phyloP scores from a whole-genome alignment of 805 yeast genomes.

The Pichia scutulata region DNA sequence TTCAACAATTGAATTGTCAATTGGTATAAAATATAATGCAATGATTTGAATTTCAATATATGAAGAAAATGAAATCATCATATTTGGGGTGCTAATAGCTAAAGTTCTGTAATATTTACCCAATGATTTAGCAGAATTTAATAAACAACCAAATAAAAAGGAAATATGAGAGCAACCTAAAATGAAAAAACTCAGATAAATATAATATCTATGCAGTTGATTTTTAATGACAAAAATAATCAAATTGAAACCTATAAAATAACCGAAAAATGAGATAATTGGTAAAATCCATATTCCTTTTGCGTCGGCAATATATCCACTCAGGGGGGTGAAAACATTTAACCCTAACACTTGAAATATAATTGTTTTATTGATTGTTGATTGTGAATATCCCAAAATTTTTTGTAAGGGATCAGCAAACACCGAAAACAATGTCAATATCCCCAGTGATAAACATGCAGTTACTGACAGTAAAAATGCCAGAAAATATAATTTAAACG shows the following conservation, averaged over 20 bases:
- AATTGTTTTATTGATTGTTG: conserved; percentile 61
- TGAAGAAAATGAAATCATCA: conserved; percentile 29
- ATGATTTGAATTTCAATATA: conserved; percentile 24
- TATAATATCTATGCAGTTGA: conserved; percentile 26
- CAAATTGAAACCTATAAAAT: conserved; percentile 56
- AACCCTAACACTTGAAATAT: conserved; percentile 71
- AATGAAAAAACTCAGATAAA: conserved; percentile 45
- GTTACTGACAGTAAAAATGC: conserved; percentile 24
- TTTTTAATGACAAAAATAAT: conserved; percentile 34
- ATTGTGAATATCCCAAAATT: conserved; percentile 51
- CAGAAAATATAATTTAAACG: conserved; percentile 15
- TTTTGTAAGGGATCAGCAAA: conserved; percentile 64
- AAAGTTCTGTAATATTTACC: conserved; percentile 63
- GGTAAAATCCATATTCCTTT: conserved; percentile 70
- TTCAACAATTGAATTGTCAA: conserved; percentile 8
- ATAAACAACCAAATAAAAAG: conserved; percentile 56
- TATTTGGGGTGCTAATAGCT: conserved; percentile 75
- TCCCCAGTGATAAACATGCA: conserved; percentile 26
- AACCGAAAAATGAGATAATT: conserved; percentile 50
- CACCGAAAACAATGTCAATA: conserved; percentile 38
- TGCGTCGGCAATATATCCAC: conserved; percentile 77
- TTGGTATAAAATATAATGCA: conserved; percentile 12
- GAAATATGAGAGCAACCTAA: conserved; percentile 69
- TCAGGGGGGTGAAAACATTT: conserved; percentile 71
- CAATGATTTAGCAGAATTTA: conserved; percentile 73